Percentiles rank a stretch among this genome's conserved stretches.
Evolutionary conservation across 495 filamentous ascomycete genomes (phyloP).

Genomic region (Aspergillus conjunctus): DNA sequence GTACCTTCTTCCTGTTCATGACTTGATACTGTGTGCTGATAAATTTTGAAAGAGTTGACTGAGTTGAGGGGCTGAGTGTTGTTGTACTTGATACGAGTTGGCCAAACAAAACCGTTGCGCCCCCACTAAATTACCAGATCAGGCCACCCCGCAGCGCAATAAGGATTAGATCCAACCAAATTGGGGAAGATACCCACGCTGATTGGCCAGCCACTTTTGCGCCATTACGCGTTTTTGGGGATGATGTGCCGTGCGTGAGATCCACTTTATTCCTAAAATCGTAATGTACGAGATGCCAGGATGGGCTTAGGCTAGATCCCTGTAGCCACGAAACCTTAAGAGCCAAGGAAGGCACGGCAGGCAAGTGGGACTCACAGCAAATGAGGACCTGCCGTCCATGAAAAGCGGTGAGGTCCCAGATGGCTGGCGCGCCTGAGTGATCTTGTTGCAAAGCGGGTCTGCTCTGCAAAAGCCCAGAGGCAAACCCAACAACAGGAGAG

Average conservation of each 20-base stretch:
- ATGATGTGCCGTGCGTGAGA: constrained; percentile 32
- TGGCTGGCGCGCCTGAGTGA: neutral
- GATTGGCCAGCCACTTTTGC: constrained; percentile 18
- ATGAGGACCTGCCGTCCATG: constrained; percentile 9
- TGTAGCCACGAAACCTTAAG: constrained; percentile 22
- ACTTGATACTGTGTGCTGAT: too few species aligned
- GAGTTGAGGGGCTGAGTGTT: neutral
- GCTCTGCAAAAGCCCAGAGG: neutral
- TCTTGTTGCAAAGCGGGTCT: neutral
- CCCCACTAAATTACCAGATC: constrained; percentile 26
- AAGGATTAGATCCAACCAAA: constrained; percentile 20
- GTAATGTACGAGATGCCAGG: constrained; percentile 27
- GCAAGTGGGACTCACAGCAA: constrained; percentile 20
- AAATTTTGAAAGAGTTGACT: neutral
- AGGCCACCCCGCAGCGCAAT: constrained; percentile 27
- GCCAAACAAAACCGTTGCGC: neutral
- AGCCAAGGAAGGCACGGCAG: constrained; percentile 9
- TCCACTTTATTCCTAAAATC: constrained; percentile 19
- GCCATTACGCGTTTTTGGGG: constrained; percentile 32
- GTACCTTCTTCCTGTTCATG: too few species aligned
- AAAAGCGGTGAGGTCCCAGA: constrained; percentile 27
- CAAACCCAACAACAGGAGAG: neutral
- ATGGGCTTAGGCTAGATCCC: constrained; percentile 27
- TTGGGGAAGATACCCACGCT: neutral
- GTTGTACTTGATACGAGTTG: constrained; percentile 14